phyloP scores from a whole-genome alignment of 192 early-diverging fungal species.

The Gigaspora rosea region DNA sequence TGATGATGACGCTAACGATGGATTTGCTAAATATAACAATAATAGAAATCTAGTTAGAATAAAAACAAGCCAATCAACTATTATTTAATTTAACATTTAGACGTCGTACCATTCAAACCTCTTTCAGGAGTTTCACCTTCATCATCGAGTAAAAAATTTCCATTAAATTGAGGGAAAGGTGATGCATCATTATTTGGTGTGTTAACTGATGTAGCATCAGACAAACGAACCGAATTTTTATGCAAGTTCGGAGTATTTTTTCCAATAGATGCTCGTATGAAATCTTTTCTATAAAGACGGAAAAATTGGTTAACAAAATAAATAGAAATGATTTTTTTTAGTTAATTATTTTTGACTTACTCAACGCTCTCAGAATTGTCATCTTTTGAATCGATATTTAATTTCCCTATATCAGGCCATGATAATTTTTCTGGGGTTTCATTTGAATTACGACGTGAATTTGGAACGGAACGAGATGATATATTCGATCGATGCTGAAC shows the following conservation, averaged over 20 bases:
- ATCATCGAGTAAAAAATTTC: conserved; percentile 51
- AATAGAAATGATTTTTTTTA: not conserved
- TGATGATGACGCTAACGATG: conserved; percentile 27
- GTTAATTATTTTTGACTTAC: not conserved
- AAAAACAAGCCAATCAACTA: not conserved
- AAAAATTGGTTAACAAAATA: not conserved
- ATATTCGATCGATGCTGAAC: not conserved
- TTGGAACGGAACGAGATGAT: conserved; percentile 60
- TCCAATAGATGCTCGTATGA: not conserved
- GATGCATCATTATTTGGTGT: conserved; percentile 36
- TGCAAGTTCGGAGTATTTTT: not conserved
- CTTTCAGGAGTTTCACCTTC: conserved; percentile 36
- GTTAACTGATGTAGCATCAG: not conserved
- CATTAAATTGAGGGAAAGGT: conserved; percentile 45
- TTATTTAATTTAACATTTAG: conserved; percentile 20
- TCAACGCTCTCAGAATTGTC: conserved; percentile 35
- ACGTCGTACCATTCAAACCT: not conserved
- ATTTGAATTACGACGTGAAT: conserved; percentile 71
- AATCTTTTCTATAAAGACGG: conserved; percentile 7
- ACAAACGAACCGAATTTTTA: not conserved
- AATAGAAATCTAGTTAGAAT: not conserved
- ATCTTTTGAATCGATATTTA: conserved; percentile 40
- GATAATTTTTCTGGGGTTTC: conserved; percentile 47
- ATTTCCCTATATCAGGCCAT: conserved; percentile 44
- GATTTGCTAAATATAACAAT: not conserved